Evolutionary conservation across 371 early-diverging fungal species (phyloP), one percentile per base, ranked within the genome.

Genomic region (Thermomucor indicae-seudaticae): DNA sequence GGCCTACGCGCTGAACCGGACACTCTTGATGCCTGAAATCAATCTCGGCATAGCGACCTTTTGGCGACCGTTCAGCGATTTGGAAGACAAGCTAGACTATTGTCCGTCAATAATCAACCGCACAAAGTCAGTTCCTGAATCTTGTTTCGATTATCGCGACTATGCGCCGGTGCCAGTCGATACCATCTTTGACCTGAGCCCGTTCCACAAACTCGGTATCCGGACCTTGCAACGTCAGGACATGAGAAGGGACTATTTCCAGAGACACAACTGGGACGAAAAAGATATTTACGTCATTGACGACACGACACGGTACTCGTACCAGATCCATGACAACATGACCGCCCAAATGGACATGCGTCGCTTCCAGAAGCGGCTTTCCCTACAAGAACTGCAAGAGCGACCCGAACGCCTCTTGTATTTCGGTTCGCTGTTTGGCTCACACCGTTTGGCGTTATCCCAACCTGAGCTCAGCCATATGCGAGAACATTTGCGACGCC

Each of bases 1-100:
- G 2, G 78, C 84, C n/a, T 65, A 70, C 7, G 70, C 72, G 23
- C 58, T 76, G 50, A 72, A 81, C 24, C 75, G 81, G n/a, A 83
- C 80, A 2, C 55, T 83, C 25, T 38, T 83, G 10, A 47, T 80
- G 16, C 80, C 84, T 0, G 65, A 66, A 43, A 53, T 67, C 17
- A 75, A 71, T 42, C 47, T 75, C 23, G 75, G 72, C 22, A 37
- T 25, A 3, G 75, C 58, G 1, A 60, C 65, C 1, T 64, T 34
- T 34, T 75, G 75, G 75, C 49, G 52, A 17, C 50, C 57, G 8
- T 48, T 56, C 17, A 19, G 31, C 0, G 48, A 54, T 12, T 34
- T 70, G 23, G 50, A 46, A 14, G 6, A 42, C 0, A 37, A 39
- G 38, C 43, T 58, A 16, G 51, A 62, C 20, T 19, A 35, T 6